Evolutionary conservation across 2,329 filamentous ascomycete genomes (phyloP).

Genomic region (Hymenoscyphus fructigenus): DNA sequence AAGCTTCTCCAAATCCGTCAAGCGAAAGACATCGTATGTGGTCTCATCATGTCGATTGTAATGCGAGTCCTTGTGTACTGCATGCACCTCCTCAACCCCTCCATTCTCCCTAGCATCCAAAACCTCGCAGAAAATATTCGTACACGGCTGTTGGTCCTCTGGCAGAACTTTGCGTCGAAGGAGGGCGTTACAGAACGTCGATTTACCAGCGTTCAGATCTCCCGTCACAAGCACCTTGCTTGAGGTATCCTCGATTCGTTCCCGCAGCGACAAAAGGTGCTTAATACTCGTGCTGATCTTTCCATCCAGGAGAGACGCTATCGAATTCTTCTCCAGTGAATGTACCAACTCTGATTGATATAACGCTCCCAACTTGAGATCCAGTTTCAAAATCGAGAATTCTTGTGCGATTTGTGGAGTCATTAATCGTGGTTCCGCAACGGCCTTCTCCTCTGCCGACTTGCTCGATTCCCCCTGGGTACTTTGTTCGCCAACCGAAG

Average conservation of each 20-base stretch:
- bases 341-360: constrained; percentile 91
- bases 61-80: constrained; percentile 74
- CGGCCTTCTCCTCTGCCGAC: constrained; percentile 59
- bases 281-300: constrained; percentile 94
- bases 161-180: constrained; percentile 88
- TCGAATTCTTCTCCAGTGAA: constrained; percentile 87
- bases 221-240: constrained; percentile 97
- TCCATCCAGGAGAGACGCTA: constrained; percentile 86
- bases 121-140: constrained; percentile 97
- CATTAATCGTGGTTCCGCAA: constrained; percentile 76
- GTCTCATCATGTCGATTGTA: constrained; percentile 92
- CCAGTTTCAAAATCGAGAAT: constrained; percentile 92
- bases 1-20: constrained; percentile 80
- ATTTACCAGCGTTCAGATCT: constrained; percentile 96
- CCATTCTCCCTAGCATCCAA: constrained; percentile 88
- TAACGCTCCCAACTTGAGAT: constrained; percentile 83
- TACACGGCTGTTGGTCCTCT: constrained; percentile 97
- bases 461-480: constrained; percentile 69
- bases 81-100: constrained; percentile 91
- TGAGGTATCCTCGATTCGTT: constrained; percentile 94
- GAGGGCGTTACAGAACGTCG: constrained; percentile 97
- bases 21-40: constrained; percentile 83
- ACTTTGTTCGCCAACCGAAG: constrained; percentile 61
- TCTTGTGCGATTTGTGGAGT: constrained; percentile 92
- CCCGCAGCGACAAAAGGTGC: constrained; percentile 80